Evolutionary conservation across 768 basidiomycete genomes (phyloP).

Genomic region (Gyrodon lividus): DNA sequence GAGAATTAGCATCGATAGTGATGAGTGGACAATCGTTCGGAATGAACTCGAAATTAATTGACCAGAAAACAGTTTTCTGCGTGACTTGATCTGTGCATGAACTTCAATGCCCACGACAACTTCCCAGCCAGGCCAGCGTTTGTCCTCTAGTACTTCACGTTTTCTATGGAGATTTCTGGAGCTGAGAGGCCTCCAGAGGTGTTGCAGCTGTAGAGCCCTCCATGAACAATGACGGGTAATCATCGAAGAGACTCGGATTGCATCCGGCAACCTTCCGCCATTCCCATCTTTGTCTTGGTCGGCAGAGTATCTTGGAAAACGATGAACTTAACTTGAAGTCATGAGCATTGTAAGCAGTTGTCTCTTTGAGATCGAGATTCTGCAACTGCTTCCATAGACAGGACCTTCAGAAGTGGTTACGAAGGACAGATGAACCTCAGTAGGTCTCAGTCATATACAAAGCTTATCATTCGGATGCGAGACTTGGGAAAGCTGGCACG

Average conservation of each 20-base stretch:
- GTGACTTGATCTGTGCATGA: conserved; percentile 90
- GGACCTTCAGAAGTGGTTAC: too few species aligned
- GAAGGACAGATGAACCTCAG: too few species aligned
- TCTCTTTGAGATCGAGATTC: too few species aligned
- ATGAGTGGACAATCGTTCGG: neutral
- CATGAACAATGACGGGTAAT: conserved; percentile 17
- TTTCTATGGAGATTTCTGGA: conserved; percentile 3
- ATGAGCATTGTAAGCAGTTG: too few species aligned
- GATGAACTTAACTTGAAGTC: too few species aligned
- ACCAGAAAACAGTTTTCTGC: conserved; percentile 86
- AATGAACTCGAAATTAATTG: conserved; percentile 27
- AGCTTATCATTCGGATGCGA: too few species aligned
- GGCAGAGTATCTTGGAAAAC: too few species aligned
- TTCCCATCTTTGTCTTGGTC: neutral
- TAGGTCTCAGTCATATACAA: too few species aligned
- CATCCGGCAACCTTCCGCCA: conserved; percentile 19
- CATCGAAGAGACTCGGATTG: conserved; percentile 16
- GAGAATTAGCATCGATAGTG: neutral
- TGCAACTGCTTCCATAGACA: too few species aligned
- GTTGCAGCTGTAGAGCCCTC: conserved; percentile 14
- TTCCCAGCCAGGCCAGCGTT: conserved; percentile 82
- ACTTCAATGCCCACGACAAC: conserved; percentile 94
- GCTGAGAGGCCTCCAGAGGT: conserved; percentile 8
- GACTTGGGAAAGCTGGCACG: too few species aligned
- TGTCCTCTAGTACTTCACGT: conserved; percentile 17